phyloP scores from a whole-genome alignment of 495 filamentous ascomycete genomes.

The Letharia columbiana region DNA sequence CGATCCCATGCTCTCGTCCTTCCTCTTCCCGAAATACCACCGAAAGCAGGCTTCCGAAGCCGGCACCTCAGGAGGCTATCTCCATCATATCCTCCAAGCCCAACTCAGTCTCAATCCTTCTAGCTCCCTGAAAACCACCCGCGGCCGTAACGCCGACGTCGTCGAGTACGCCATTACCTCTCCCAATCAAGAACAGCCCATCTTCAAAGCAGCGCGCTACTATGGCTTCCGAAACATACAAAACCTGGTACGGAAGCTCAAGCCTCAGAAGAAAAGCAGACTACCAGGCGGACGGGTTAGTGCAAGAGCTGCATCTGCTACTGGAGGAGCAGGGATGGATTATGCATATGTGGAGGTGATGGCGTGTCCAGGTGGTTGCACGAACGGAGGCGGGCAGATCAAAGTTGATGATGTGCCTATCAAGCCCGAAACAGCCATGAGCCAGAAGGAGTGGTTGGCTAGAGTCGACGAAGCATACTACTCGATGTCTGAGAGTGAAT shows the following conservation, averaged over 20 bases:
- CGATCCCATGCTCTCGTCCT: conserved; percentile 55
- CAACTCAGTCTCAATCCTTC: conserved; percentile 61
- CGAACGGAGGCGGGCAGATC: conserved; percentile 93
- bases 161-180: conserved; percentile 63
- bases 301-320: conserved; percentile 20
- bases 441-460: conserved; percentile 58
- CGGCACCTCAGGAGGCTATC: conserved; percentile 83
- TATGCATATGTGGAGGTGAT: conserved; percentile 95
- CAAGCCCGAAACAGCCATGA: conserved; percentile 23
- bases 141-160: conserved; percentile 84
- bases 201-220: conserved; percentile 79
- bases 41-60: conserved; percentile 34
- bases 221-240: conserved; percentile 98
- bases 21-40: conserved; percentile 50
- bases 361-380: conserved; percentile 96
- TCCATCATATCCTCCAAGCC: conserved; percentile 67
- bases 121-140: conserved; percentile 55
- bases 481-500: conserved; percentile 49
- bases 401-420: conserved; percentile 66
- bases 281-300: conserved; percentile 56
- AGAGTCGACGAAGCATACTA: conserved; percentile 92
- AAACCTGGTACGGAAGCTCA: conserved; percentile 83
- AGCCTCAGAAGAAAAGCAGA: conserved; percentile 63
- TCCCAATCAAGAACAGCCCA: conserved; percentile 41
- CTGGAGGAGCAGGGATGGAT: conserved; percentile 40